A percentile compares a stretch with the other conserved stretches of the same genome.
Conservation (phyloP, 257 asterid species). For the Cordia subcordata region DNA sequence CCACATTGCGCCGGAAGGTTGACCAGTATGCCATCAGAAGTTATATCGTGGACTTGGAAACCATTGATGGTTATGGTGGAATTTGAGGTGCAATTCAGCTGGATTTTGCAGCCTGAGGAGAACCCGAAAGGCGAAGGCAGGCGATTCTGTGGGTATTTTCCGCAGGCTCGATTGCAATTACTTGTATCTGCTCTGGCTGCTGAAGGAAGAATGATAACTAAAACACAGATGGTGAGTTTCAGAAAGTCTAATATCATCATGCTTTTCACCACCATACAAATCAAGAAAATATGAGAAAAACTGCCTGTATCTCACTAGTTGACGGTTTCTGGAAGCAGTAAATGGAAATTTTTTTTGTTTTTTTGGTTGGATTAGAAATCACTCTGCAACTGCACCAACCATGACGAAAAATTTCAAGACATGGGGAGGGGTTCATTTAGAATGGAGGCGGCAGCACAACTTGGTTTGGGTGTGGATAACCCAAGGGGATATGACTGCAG, state of each 20-base stretch:
- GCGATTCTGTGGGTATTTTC: slow-evolving; percentile 6
- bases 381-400: too few relatives aligned
- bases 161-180: slow-evolving; percentile 53
- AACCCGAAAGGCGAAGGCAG: slow-evolving; percentile 73
- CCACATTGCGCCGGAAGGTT: slow-evolving; percentile 46
- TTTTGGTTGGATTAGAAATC: too few relatives aligned
- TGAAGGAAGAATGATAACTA: slow-evolving; percentile 8
- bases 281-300: neutral
- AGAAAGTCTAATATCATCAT: neutral
- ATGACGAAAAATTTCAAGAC: too few relatives aligned
- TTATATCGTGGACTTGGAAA: slow-evolving; percentile 41
- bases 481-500: too few relatives aligned
- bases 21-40: slow-evolving; percentile 32
- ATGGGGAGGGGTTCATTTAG: too few relatives aligned
- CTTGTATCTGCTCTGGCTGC: too few relatives aligned
- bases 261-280: neutral
- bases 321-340: too few relatives aligned
- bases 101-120: slow-evolving; percentile 62
- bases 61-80: slow-evolving; percentile 35
- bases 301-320: too few relatives aligned
- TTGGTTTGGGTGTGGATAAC: too few relatives aligned
- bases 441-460: too few relatives aligned
- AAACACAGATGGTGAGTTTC: slow-evolving; percentile 1
- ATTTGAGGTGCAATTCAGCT: slow-evolving; percentile 49
- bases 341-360: too few relatives aligned